Evolutionary conservation across 129 eudicot genomes (phyloP).

Genomic region (Centaurea solstitialis): DNA sequence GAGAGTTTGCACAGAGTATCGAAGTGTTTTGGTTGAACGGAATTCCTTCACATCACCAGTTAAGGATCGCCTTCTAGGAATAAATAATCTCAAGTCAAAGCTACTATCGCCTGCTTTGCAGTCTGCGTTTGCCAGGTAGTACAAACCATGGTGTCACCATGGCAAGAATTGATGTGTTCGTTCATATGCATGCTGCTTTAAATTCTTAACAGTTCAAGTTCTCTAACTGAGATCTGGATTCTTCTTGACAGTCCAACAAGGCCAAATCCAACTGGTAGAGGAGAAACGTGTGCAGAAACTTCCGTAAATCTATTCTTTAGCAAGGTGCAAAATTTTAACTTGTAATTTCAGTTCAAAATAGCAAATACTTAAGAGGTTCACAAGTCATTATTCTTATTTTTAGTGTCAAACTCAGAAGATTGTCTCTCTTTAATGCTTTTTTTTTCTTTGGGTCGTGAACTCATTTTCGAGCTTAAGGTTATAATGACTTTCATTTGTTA

Average conservation of each 20-base stretch:
- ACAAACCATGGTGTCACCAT: neutral
- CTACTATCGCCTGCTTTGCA: constrained; percentile 81
- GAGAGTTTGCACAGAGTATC: constrained; percentile 76
- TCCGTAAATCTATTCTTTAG: constrained; percentile 75
- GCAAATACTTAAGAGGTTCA: neutral
- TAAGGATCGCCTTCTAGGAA: constrained; percentile 77
- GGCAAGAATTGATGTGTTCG: constrained; percentile 3
- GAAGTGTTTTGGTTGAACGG: constrained; percentile 89
- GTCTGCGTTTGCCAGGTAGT: constrained; percentile 92
- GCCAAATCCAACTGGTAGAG: constrained; percentile 85
- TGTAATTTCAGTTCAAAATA: neutral
- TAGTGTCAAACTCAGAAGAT: neutral
- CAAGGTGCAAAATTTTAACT: constrained; percentile 52
- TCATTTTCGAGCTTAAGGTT: neutral
- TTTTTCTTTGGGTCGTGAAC: neutral
- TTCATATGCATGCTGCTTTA: constrained; percentile 2
- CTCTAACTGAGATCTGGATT: constrained; percentile 9
- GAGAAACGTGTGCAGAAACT: constrained; percentile 99
- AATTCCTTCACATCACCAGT: constrained; percentile 94
- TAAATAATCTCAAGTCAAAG: constrained; percentile 74
- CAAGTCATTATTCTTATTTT: neutral
- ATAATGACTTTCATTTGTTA: neutral
- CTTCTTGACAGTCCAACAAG: constrained; percentile 71
- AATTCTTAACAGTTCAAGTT: neutral
- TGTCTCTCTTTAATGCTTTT: too few species aligned